Evolutionary conservation across 306 rosid genomes (phyloP).

Genomic region (Prunus dulcis): DNA sequence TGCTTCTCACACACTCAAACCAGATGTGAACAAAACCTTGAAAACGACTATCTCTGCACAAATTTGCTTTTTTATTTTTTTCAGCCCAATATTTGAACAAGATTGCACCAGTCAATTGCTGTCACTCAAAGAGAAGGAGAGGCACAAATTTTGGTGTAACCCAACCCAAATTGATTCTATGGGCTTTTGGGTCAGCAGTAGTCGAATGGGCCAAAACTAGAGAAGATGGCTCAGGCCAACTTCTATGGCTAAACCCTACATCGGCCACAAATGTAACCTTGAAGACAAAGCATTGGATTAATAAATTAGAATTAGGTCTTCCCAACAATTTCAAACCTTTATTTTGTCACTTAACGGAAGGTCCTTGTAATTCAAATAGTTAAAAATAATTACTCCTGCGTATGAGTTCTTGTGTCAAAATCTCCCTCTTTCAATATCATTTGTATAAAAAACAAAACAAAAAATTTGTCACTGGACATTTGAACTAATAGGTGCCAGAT

Average conservation of each 20-base stretch:
- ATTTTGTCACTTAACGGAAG: background rate
- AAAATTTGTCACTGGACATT: background rate
- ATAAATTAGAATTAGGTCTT: too few species aligned
- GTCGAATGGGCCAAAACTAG: background rate
- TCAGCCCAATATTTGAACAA: background rate
- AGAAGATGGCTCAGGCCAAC: background rate
- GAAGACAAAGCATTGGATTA: too few species aligned
- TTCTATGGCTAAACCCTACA: background rate
- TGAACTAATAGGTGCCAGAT: background rate
- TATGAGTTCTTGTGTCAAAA: too few species aligned
- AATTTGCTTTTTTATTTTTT: background rate
- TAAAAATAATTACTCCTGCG: too few species aligned
- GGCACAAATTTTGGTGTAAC: background rate
- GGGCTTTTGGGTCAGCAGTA: background rate
- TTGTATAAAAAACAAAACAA: too few species aligned
- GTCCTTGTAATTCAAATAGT: accelerated
- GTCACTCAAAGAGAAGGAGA: too few species aligned
- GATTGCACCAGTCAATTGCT: too few species aligned
- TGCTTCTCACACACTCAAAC: background rate
- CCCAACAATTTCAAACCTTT: background rate
- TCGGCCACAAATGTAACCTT: background rate
- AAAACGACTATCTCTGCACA: background rate
- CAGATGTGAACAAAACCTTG: background rate
- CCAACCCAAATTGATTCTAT: background rate
- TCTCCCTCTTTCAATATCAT: too few species aligned